Conservation (phyloP, 2,329 filamentous ascomycete genomes). For the Scedosporium boydii region DNA sequence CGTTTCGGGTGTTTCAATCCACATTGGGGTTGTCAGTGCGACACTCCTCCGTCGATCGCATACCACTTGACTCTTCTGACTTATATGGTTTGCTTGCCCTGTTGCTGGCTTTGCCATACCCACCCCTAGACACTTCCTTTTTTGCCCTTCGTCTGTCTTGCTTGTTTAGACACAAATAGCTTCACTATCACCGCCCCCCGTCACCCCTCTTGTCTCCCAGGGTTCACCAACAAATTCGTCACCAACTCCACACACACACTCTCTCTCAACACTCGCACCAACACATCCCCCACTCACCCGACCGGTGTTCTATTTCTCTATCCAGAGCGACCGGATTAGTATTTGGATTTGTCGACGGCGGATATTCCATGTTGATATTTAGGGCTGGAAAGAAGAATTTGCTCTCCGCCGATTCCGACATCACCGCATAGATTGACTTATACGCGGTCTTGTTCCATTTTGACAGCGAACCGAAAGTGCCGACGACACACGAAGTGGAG, state of each 20-base stretch:
- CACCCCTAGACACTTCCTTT: neutral
- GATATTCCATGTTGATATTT: neutral
- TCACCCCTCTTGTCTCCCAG: neutral
- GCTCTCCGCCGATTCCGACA: neutral
- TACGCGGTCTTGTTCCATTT: neutral
- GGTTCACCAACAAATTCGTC: slow-evolving; percentile 4
- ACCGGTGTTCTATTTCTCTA: neutral
- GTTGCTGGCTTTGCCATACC: slow-evolving; percentile 1
- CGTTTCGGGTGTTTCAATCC: slow-evolving; percentile 11
- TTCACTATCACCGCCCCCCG: slow-evolving; percentile 1
- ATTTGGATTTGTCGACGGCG: neutral
- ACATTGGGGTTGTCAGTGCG: slow-evolving; percentile 8
- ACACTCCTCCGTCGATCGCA: slow-evolving; percentile 8
- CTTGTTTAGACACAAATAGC: slow-evolving; percentile 1
- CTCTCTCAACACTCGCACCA: neutral
- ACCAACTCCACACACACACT: slow-evolving; percentile 1
- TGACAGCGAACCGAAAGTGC: neutral
- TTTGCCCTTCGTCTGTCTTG: neutral
- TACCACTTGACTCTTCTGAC: neutral
- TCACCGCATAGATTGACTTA: neutral
- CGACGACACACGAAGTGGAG: neutral
- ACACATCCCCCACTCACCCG: neutral
- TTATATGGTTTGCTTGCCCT: slow-evolving; percentile 6
- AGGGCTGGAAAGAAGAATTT: neutral
- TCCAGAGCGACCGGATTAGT: neutral